Evolutionary conservation across 2,329 filamentous ascomycete species (phyloP).

Genomic region (Samsoniella hepiali): DNA sequence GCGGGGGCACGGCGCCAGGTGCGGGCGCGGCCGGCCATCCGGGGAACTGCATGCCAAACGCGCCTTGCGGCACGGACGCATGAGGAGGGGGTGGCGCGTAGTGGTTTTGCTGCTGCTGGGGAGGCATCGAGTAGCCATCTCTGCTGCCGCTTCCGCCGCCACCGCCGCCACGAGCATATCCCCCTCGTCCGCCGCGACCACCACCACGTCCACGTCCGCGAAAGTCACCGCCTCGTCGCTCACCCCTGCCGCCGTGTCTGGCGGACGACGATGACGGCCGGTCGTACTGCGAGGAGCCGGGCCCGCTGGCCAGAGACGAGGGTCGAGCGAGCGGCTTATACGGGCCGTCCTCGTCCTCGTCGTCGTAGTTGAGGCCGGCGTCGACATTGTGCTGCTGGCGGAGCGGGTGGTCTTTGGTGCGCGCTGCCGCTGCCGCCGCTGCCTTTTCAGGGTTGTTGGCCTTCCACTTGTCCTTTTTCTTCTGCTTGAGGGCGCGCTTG

Average conservation of each 20-base stretch:
- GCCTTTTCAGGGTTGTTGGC: constrained; percentile 39
- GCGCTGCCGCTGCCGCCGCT: constrained; percentile 34
- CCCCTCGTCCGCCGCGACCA: constrained; percentile 38
- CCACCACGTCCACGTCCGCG: constrained; percentile 38
- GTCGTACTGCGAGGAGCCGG: constrained; percentile 37
- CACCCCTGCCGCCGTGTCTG: constrained; percentile 30
- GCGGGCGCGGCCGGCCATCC: constrained; percentile 38
- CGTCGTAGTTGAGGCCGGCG: constrained; percentile 63
- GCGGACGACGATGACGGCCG: constrained; percentile 23
- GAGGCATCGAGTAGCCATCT: constrained; percentile 43
- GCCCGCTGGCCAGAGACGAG: constrained; percentile 55
- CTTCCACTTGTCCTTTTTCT: constrained; percentile 52
- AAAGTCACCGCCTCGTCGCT: constrained; percentile 38
- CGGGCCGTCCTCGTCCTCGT: constrained; percentile 56
- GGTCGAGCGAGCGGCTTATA: constrained; percentile 72
- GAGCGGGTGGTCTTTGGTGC: constrained; percentile 36
- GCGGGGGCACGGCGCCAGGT: constrained; percentile 33
- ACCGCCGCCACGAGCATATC: constrained; percentile 40
- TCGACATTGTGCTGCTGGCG: constrained; percentile 38
- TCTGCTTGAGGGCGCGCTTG: constrained; percentile 66
- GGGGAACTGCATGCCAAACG: constrained; percentile 44
- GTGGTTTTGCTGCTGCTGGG: constrained; percentile 35
- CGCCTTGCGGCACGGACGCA: constrained; percentile 26
- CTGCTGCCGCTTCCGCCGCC: constrained; percentile 32
- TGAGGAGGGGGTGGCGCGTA: constrained; percentile 25